Evolutionary conservation across 2,329 filamentous ascomycete species (phyloP), one percentile per base, ranked within the genome.

Genomic region (Pseudocercospora fijiensis): DNA sequence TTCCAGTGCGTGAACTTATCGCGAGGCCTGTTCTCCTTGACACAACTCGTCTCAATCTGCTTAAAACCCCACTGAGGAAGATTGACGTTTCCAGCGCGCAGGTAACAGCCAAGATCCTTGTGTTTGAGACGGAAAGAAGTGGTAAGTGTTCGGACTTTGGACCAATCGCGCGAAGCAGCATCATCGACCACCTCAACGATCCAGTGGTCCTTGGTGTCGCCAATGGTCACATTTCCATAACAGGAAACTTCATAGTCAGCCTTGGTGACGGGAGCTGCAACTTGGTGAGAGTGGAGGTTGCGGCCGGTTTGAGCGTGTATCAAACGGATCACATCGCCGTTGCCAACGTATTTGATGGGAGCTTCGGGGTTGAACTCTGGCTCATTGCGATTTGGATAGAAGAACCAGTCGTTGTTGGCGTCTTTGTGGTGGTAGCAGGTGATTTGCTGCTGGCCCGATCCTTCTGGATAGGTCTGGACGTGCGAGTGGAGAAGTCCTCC

Each of bases 371-470:
- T 84, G 74, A 88, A 96, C 18, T 90, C 88, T 24, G 84, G 79
- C 64, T 96, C 86, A 60, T 83, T 79, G 67, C 96, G 91, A 81
- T 94, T 96, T 26, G 95, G 95, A 78, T 97, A 97, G 80, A 99
- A 93, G 81, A 96, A 96, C 95, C 95, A 99, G 78, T 99, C 95
- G 77, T 99, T 99, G 86, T 99, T 99, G 77, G 94, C 85, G 82
- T 99, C 95, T 78, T 99, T 99, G 84, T 99, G 95, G 80, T 99
- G 95, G 80, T 99, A 99, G 83, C 96, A 99, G 67, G 95, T 99
- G 66, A 99, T 89, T 78, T 99, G 95, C 79, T 99, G 96, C 80
- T 99, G 95, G 58, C 81, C 82, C 41, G 95, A 98, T 30, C 94
- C 95, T 75, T 97, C 93, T 0, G 94, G 94, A 76, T 92, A 98